Base-by-base conservation (phyloP, 345 rosid genomes). In the Populus ilicifolia region DNA sequence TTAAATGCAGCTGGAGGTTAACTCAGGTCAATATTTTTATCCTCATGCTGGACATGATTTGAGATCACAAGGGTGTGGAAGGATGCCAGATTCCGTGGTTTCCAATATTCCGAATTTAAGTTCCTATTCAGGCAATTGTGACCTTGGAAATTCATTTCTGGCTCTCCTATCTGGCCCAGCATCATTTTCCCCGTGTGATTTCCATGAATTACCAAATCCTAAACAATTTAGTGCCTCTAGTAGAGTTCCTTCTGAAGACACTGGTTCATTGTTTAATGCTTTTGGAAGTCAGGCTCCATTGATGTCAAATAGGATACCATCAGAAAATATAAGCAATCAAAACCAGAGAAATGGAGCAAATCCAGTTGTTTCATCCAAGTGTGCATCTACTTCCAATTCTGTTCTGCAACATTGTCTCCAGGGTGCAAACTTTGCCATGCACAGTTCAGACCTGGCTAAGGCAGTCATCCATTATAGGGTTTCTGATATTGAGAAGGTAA, bases 91-190 rank as follows among this genome's bases (percentile, higher is more conserved):
- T 13, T 16, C 71, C 6, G 16, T 76, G 73, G 27, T 80, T 74
- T 50, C 83, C 59, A 14, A 23, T 61, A 13, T 36, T 44, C 48
- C 69, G 64, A 82, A 68, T 50, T 56, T 73, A 63, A 70, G 67
- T 71, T 75, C 86, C 23, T 59, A 77, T 30, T 68, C 77, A 33
- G 80, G 43, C 65, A 36, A 70, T 72, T 18, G 50, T 35, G 83
- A 85, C 33, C 2, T 63, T 17, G 83, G 82, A 66, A 85, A 71
- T 85, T 87, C 87, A 25, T 85, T 85, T 77, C 74, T 83, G 66
- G 85, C 88, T 78, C 82, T 83, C 30, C 82, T 84, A 72, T 87
- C 85, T 27, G 86, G 85, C 67, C 78, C 85, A 2, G 71, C 83
- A 38, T 81, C 89, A 16, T 27, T 82, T 41, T 71, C 82, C 75